Evolutionary conservation across 371 early-diverging fungal species (phyloP).

Genomic region (Mortierella sp.): DNA sequence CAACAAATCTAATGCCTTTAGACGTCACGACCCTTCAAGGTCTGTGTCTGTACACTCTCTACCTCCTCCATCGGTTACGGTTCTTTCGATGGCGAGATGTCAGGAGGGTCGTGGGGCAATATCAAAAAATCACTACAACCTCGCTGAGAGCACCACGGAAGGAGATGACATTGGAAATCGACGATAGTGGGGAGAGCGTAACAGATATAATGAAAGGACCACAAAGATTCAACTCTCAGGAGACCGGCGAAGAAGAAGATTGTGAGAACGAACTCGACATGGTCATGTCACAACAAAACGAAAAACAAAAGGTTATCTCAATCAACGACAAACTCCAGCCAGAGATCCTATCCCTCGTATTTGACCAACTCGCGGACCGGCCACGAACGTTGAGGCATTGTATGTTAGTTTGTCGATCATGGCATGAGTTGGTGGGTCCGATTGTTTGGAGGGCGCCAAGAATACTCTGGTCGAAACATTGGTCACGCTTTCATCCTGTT

Average conservation of each 20-base stretch:
- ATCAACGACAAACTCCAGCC: constrained; percentile 40
- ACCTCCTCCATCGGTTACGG: constrained; percentile 34
- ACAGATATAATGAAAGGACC: not conserved
- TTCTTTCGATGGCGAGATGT: constrained; percentile 30
- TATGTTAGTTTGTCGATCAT: constrained; percentile 39
- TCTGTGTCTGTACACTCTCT: constrained; percentile 41
- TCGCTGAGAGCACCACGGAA: not conserved
- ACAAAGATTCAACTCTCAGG: not conserved
- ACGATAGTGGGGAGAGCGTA: not conserved
- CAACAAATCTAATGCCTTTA: constrained; percentile 17
- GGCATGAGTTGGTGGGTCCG: constrained; percentile 43
- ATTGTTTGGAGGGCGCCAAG: constrained; percentile 40
- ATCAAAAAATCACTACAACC: not conserved
- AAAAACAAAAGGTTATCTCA: not conserved
- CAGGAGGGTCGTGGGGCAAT: not conserved
- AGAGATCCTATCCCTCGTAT: constrained; percentile 36
- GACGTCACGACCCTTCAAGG: constrained; percentile 42
- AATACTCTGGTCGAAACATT: constrained; percentile 50
- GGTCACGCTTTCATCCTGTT: constrained; percentile 42
- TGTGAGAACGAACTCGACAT: not conserved
- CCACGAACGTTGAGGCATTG: constrained; percentile 27
- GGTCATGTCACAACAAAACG: not conserved
- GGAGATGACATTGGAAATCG: not conserved
- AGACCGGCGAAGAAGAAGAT: not conserved
- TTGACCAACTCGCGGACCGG: constrained; percentile 14